phyloP scores from a whole-genome alignment of 352 stramenopile species.

The Globisporangium barbulae region DNA sequence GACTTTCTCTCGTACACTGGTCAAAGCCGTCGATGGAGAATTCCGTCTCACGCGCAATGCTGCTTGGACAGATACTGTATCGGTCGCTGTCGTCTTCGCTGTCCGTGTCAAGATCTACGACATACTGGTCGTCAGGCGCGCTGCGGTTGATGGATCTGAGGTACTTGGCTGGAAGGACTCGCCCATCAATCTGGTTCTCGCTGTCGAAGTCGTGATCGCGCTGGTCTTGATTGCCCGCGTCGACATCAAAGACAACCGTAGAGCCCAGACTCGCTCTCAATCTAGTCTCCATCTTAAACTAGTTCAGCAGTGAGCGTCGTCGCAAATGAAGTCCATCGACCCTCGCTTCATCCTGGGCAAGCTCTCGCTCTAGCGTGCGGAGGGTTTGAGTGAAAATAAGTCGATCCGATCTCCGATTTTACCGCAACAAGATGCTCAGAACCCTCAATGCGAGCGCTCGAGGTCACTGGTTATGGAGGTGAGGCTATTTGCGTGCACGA shows the following conservation, averaged over 20 bases:
- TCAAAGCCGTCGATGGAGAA: slow-evolving; percentile 14
- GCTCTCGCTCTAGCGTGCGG: no score
- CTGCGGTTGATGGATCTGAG: not conserved
- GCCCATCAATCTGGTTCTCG: not conserved
- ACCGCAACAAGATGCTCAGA: not conserved
- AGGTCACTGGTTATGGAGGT: not conserved
- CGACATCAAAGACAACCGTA: no score
- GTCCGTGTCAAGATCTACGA: not conserved
- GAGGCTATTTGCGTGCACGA: not conserved
- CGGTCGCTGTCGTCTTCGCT: not conserved
- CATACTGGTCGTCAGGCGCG: not conserved
- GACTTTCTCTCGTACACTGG: not conserved
- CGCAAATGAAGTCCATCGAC: not conserved
- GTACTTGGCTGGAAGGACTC: not conserved
- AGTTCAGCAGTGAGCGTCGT: not conserved
- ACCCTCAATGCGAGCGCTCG: not conserved
- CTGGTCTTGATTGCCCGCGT: not conserved
- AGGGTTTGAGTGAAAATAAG: not conserved
- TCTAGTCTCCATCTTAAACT: not conserved
- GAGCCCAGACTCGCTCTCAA: not conserved
- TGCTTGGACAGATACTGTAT: slow-evolving; percentile 15
- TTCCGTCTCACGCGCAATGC: slow-evolving; percentile 3
- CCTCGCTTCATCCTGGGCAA: not conserved
- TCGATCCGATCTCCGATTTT: not conserved
- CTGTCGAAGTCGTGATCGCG: not conserved